Percentiles rank a stretch among this genome's conserved stretches.
These are phyloP conservation scores for Angomonas deanei DNA, from an alignment of 208 protist genomes.

Conservation along the genomic window DNA sequence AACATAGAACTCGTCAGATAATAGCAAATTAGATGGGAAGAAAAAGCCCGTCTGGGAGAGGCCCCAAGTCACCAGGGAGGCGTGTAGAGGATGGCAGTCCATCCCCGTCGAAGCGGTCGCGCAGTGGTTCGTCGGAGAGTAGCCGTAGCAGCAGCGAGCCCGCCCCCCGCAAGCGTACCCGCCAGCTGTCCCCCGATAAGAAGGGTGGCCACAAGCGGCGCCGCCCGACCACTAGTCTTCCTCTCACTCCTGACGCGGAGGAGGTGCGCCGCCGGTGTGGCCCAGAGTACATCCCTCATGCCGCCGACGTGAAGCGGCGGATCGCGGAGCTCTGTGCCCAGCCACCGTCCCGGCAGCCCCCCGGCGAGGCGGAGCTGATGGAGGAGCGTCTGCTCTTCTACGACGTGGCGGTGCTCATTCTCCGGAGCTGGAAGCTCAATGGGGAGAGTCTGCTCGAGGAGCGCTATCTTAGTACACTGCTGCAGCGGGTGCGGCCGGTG, in stretches of 20 bases:
- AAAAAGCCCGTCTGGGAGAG: too few relatives aligned
- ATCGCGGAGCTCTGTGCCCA: neutral
- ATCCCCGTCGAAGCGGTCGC: too few relatives aligned
- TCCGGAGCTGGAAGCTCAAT: neutral
- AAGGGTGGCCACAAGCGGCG: neutral
- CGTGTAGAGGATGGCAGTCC: too few relatives aligned
- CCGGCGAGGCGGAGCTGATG: neutral
- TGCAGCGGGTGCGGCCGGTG: slow-evolving; percentile 42
- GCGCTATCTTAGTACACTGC: slow-evolving; percentile 39
- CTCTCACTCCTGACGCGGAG: neutral
- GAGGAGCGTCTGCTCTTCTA: neutral
- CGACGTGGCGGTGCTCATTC: neutral
- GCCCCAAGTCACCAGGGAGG: too few relatives aligned
- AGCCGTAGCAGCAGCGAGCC: neutral
- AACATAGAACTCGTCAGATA: too few relatives aligned
- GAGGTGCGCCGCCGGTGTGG: neutral
- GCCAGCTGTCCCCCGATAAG: too few relatives aligned
- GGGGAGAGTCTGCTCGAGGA: slow-evolving; percentile 36
- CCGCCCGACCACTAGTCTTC: neutral
- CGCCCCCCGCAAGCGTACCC: too few relatives aligned
- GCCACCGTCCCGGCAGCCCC: neutral
- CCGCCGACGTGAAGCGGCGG: neutral
- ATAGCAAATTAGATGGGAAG: too few relatives aligned
- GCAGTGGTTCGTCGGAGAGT: neutral
- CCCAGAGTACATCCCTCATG: neutral